Base-by-base conservation (phyloP, 768 basidiomycete species). In the Serendipita indica region DNA sequence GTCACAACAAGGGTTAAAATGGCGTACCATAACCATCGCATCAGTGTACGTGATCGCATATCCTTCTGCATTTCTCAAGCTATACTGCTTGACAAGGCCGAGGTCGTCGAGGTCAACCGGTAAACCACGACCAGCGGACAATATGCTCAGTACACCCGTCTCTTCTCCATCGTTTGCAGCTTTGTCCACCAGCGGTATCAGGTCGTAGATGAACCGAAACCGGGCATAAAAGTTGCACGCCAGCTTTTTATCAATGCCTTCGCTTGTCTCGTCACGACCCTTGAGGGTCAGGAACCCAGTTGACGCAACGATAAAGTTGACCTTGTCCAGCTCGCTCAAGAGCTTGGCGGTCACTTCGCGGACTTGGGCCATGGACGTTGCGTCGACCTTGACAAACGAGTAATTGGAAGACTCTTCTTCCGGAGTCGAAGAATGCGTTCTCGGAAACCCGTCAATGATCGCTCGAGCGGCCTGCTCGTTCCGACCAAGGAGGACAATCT, bases 321-420 rank as follows among this genome's bases (percentile, higher is more conserved):
- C 65, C 64, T 75, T 79, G 0, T 72, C 69, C 3, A 75, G 67
- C 16, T 68, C 65, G 5, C 57, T 33, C 3, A 60, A 60, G 28
- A 75, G 66, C 20, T 68, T 66, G 3, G 63, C 58, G 7, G 60
- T 43, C 10, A 69, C 65, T 16, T 63, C 61, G 33, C 72, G 69
- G 2, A 79, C 73, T 61, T 79, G 77, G 67, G 71, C 70, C 73
- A 82, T 78, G 32, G 75, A 66, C 16, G 73, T 70, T 3, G 71
- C 74, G 45, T 80, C 79, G 69, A 78, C 78, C 60, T 72, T 64
- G n/a, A 79, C 70, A 64, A 79, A 80, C 62, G 78, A 75, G 67
- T 74, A 65, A 64, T 64, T 59, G 58, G 57, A 61, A 33, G 39
- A 64, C 39, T 45, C 63, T 30, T 60, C 56, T 14, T 58, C n/a